Percentiles rank a stretch among this genome's conserved stretches.
Evolutionary conservation across 2,329 filamentous ascomycete genomes (phyloP).

Genomic region (Colletotrichum sp.): DNA sequence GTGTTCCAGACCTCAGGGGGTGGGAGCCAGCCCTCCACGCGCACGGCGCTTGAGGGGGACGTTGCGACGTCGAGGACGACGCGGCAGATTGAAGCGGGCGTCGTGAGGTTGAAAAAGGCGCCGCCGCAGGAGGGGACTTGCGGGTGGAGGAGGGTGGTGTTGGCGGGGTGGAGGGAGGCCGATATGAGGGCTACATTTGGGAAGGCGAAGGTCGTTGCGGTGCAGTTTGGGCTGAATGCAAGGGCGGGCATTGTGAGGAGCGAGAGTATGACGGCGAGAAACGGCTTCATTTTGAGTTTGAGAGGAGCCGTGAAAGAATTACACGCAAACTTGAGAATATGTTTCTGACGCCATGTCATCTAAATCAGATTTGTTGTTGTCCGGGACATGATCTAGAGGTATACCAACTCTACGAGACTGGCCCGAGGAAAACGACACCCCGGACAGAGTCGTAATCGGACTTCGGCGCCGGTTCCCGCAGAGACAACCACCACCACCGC

Average conservation of each 20-base stretch:
- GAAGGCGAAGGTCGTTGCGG: neutral
- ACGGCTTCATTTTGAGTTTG: neutral
- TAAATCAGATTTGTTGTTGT: neutral
- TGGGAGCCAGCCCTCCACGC: neutral
- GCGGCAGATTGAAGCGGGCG: neutral
- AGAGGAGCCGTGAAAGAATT: neutral
- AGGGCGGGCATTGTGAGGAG: fast-evolving
- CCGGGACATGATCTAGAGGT: neutral
- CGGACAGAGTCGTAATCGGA: neutral
- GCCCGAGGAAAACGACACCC: neutral
- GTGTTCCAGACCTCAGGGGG: neutral
- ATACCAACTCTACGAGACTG: neutral
- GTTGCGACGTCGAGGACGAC: neutral
- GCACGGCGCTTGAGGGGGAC: neutral
- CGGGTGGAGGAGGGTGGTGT: neutral
- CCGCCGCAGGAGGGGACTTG: neutral
- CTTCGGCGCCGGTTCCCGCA: neutral
- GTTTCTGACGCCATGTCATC: neutral
- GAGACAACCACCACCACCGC: neutral
- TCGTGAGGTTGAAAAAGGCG: neutral
- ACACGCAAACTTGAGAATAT: neutral
- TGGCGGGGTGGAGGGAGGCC: neutral
- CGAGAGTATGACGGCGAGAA: fast-evolving
- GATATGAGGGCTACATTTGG: neutral
- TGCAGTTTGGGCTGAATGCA: neutral